Base-by-base conservation (phyloP, 1,284 basidiomycete genomes). In the Ceratobasidium theobromae region DNA sequence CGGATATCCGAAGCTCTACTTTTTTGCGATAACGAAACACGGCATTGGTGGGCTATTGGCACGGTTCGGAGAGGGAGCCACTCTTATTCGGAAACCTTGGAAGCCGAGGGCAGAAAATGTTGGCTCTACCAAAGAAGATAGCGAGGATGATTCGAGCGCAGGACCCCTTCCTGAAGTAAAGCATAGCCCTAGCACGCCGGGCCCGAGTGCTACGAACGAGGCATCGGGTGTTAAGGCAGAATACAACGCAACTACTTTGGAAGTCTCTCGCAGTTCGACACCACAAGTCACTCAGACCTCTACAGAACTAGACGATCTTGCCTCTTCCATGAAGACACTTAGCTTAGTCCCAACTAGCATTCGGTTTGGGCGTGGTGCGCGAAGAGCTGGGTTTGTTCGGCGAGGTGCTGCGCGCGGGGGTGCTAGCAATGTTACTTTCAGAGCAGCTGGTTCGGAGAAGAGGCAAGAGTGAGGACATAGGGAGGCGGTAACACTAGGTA, bases 1-100 rank as follows among this genome's bases (percentile, higher is more conserved):
- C 72, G 82, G 81, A 45, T 96, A 89, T 72, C 93, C 93, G 1
- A 87, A 88, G 74, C 83, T 93, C 71, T 95, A 87, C 76, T 95
- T 91, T 76, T 95, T 95, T 75, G 84, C 86, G 23, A 87, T 95
- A 46, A 93, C 90, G 8, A 92, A 93, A 75, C 92, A 91, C 74
- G 93, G 93, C 23, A 84, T 95, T 6, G 89, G 89, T 8, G 88
- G 86, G 0, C 76, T 91, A 21, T 74, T 91, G 67, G 82, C 83
- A 73, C 83, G 78, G 72, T 91, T 88, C 88, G 89, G 89, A 9
- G 88, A 89, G 69, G 89, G 89, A 9, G 89, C 83, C 6, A 91
- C 88, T 72, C 78, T 92, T 77, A 79, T 91, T 62, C 79, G 89
- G 27, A 82, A 82, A 28, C 78, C 83, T 57, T 92, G 89, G 89